These are phyloP conservation scores for Talaromyces nanjingensis DNA, from an alignment of 495 filamentous ascomycete genomes.

Conservation along the genomic window DNA sequence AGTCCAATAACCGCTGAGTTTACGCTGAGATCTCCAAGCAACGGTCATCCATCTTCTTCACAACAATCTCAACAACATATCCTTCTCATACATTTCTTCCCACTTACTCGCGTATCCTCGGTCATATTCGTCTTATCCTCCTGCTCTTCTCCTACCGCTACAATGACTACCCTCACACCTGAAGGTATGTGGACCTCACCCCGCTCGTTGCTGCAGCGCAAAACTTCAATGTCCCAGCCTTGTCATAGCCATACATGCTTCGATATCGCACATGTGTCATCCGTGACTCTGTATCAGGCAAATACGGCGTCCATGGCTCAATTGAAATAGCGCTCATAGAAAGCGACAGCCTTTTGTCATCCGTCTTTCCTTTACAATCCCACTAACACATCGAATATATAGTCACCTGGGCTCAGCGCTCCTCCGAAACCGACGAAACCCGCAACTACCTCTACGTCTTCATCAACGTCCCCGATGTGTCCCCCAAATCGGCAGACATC, in stretches of 20 bases:
- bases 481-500: constrained; percentile 60
- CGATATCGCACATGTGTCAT: neutral
- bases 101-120: neutral
- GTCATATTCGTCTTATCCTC: neutral
- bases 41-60: neutral
- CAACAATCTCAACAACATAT: neutral
- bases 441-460: constrained; percentile 93
- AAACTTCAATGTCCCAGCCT: constrained; percentile 2
- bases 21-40: neutral
- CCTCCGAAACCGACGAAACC: constrained; percentile 64
- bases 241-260: neutral
- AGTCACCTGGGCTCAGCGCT: constrained; percentile 99
- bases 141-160: neutral
- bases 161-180: constrained; percentile 12
- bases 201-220: constrained; percentile 4
- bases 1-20: neutral
- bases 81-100: neutral
- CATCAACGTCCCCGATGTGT: constrained; percentile 77
- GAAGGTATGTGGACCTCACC: constrained; percentile 15
- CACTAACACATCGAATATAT: constrained; percentile 5
- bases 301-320: neutral
- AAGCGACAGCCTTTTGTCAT: neutral
- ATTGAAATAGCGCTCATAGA: neutral
- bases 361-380: neutral
- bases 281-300: neutral